Percentiles rank a stretch among this genome's conserved stretches.
Conservation (phyloP, 106 monocot genomes). For the Xerophyta viscosa region DNA sequence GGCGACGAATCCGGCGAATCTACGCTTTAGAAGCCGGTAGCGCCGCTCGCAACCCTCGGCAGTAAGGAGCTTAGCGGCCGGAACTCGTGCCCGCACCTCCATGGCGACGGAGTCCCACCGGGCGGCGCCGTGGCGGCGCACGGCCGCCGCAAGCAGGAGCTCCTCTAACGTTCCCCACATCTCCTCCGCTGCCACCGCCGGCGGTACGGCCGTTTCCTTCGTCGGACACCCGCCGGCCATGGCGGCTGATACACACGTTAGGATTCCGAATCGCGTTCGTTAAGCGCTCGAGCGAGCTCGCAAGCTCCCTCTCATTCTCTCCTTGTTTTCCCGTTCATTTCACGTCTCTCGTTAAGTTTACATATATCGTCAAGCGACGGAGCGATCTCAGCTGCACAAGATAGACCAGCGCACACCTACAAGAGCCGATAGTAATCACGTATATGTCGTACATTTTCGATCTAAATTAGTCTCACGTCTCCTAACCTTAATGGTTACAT, state of each 20-base stretch:
- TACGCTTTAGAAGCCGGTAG: constrained; percentile 18
- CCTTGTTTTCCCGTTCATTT: too few species aligned
- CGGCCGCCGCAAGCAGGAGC: constrained; percentile 42
- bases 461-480: too few species aligned
- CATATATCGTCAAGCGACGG: too few species aligned
- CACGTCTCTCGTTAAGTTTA: too few species aligned
- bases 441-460: too few species aligned
- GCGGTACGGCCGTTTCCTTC: neutral
- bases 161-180: constrained; percentile 57
- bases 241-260: neutral
- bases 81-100: constrained; percentile 14
- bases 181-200: constrained; percentile 1
- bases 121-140: constrained; percentile 24
- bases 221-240: neutral
- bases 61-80: constrained; percentile 5
- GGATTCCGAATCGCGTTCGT: too few species aligned
- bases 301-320: too few species aligned
- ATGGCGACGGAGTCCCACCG: constrained; percentile 37
- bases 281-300: too few species aligned
- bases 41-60: constrained; percentile 14
- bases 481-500: too few species aligned
- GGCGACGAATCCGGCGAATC: constrained; percentile 18
- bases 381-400: too few species aligned
- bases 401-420: too few species aligned
- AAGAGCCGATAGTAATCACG: too few species aligned